Evolutionary conservation across 257 asterid species (phyloP).

Genomic region (Solanum pennellii): DNA sequence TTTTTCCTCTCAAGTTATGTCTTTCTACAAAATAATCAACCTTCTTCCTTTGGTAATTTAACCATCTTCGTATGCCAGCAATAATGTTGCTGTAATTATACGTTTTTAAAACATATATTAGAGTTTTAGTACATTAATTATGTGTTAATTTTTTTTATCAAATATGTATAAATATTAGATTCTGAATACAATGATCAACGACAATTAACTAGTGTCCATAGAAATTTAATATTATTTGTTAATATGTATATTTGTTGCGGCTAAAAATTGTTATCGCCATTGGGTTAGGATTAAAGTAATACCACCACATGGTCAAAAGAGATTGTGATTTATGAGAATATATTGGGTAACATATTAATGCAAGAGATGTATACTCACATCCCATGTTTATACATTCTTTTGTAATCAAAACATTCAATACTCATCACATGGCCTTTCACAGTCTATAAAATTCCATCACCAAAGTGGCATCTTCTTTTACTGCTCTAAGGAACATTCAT

Average conservation of each 20-base stretch:
- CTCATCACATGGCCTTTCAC: background rate
- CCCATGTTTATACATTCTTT: background rate
- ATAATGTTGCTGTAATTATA: background rate
- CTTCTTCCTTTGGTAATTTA: background rate
- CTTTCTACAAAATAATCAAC: background rate
- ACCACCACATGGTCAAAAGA: background rate
- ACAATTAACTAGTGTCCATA: too few species aligned
- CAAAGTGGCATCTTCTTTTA: background rate
- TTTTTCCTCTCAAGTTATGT: background rate
- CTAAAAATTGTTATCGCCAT: too few species aligned
- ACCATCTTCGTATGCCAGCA: background rate
- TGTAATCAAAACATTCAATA: background rate
- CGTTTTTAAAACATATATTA: background rate
- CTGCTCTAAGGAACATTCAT: background rate
- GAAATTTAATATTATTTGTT: too few species aligned
- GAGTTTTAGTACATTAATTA: background rate
- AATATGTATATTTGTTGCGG: too few species aligned
- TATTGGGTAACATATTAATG: background rate
- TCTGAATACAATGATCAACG: background rate
- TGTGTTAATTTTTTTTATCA: background rate
- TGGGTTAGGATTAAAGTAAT: background rate
- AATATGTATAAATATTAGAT: background rate
- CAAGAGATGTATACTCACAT: background rate
- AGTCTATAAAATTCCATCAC: background rate
- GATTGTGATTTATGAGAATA: background rate